These are phyloP conservation scores for Dictyostelium brefeldianum DNA, from an alignment of 78 protist genomes.

Conservation along the genomic window DNA sequence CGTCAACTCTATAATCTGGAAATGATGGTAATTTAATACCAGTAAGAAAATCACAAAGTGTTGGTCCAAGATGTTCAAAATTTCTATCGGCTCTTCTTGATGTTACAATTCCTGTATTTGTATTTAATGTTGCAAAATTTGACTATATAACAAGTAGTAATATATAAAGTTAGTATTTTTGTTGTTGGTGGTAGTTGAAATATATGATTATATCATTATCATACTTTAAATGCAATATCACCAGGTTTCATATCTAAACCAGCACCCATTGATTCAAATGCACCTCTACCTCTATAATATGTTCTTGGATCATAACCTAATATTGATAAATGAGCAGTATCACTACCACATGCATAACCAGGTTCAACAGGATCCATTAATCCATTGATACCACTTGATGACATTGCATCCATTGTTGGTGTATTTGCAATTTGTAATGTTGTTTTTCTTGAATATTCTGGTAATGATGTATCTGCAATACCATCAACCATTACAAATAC, in stretches of 20 bases:
- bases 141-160: slow-evolving; percentile 59
- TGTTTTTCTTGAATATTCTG: slow-evolving; percentile 38
- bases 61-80: slow-evolving; percentile 90
- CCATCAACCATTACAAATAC: slow-evolving; percentile 78
- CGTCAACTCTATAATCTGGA: slow-evolving; percentile 81
- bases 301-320: slow-evolving; percentile 92
- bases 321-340: slow-evolving; percentile 94
- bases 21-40: slow-evolving; percentile 79
- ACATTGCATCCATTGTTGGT: slow-evolving; percentile 71
- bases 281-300: slow-evolving; percentile 93
- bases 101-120: slow-evolving; percentile 45
- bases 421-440: slow-evolving; percentile 47
- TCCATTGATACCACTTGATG: slow-evolving; percentile 80
- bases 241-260: slow-evolving; percentile 93
- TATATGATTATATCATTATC: not conserved
- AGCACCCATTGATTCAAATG: slow-evolving; percentile 94
- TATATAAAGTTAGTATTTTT: not conserved
- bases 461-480: slow-evolving; percentile 61
- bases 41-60: slow-evolving; percentile 78
- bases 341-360: slow-evolving; percentile 94
- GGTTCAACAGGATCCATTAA: slow-evolving; percentile 92
- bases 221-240: slow-evolving; percentile 94
- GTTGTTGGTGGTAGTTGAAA: not conserved
- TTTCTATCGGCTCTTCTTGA: slow-evolving; percentile 90
- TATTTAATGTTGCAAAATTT: slow-evolving; percentile 85